Conservation (phyloP, 2,329 filamentous ascomycete genomes). For the Rosellinia necatrix region DNA sequence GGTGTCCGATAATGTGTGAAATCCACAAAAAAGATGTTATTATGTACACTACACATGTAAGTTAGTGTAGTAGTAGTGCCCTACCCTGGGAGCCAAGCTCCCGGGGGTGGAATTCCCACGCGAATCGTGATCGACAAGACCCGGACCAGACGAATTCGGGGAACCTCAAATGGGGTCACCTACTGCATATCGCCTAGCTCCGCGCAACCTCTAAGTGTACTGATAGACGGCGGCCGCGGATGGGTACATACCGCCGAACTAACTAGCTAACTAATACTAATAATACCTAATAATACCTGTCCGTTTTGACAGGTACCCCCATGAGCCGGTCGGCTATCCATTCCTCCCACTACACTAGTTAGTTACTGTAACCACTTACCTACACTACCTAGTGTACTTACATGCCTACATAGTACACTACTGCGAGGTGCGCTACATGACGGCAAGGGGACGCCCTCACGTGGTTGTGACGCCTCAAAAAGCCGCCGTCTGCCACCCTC, state of each 20-base stretch:
- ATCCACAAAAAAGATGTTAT: neutral
- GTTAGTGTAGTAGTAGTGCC: no score
- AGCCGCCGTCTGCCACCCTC: neutral
- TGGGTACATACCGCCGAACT: neutral
- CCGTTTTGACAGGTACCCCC: neutral
- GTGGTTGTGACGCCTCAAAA: constrained; percentile 12
- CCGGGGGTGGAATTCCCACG: constrained; percentile 7
- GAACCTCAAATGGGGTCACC: constrained; percentile 10
- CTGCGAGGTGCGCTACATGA: no score
- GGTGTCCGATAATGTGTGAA: neutral
- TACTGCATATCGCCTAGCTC: constrained; percentile 18
- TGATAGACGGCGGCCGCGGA: neutral
- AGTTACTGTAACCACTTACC: no score
- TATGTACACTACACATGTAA: neutral
- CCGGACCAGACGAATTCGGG: neutral
- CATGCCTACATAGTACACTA: no score
- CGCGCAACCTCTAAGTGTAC: neutral
- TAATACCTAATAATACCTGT: neutral
- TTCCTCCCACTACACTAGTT: no score
- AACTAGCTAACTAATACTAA: no score
- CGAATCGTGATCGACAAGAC: constrained; percentile 11
- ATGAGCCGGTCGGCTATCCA: neutral
- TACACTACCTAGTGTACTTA: no score
- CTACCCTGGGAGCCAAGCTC: neutral
- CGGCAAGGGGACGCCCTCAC: constrained; percentile 2